Percentiles rank a stretch among this genome's conserved stretches.
These are phyloP conservation scores for Tetrahymena malaccensis DNA, from an alignment of 73 alveolate species.

Conservation along the genomic window DNA sequence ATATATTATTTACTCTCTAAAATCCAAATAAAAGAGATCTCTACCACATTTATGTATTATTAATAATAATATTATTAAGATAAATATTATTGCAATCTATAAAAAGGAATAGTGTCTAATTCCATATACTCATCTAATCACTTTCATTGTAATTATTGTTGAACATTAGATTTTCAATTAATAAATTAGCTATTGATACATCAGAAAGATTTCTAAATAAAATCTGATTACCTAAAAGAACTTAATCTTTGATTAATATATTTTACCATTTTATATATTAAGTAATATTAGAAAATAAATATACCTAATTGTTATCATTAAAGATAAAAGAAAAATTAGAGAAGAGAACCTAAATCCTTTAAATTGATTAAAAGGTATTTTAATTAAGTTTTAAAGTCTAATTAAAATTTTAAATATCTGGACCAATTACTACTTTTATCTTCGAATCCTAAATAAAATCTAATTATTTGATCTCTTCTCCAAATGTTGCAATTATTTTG, in stretches of 20 bases:
- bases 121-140: neutral
- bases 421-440: neutral
- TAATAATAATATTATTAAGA: neutral
- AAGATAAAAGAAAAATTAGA: neutral
- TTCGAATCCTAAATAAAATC: neutral
- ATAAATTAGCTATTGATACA: neutral
- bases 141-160: too few species aligned
- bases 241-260: too few species aligned
- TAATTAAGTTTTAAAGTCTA: neutral
- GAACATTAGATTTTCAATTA: neutral
- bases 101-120: neutral
- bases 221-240: neutral
- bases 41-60: neutral
- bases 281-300: neutral
- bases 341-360: neutral
- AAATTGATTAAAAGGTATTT: neutral
- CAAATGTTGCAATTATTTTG: neutral
- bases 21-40: neutral
- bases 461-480: neutral
- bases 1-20: neutral
- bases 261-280: neutral
- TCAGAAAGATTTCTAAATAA: neutral
- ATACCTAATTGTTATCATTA: too few species aligned
- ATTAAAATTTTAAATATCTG: neutral
- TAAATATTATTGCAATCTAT: neutral